Base-by-base conservation (phyloP, 2,329 filamentous ascomycete species). In the Metarhizium anisopliae region DNA sequence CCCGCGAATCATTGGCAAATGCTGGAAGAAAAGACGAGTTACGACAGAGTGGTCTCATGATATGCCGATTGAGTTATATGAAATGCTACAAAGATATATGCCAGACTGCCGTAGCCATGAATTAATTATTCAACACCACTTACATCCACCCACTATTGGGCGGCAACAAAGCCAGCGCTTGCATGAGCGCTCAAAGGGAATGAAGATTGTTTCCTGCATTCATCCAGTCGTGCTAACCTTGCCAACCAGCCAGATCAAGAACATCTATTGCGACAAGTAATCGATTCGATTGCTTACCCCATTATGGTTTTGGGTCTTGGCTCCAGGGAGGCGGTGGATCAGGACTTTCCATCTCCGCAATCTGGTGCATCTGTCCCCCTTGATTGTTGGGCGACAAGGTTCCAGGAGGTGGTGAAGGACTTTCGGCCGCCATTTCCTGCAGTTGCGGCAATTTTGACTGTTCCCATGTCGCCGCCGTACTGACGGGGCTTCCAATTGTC, bases 311-410 rank as follows among this genome's bases (percentile, higher is more conserved):
- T 4, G 25, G 25, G 25, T 25, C 25, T 25, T 25, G 25, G 25
- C 25, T 4, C 25, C 25, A 25, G 25, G 25, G 25, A 25, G 25
- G 25, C 1, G 47, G 56, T 2, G 56, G 54, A 43, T 56, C 56
- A 2, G 54, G 58, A 20, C 58, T 59, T 16, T 58, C 58, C 59
- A 61, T 61, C 54, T 61, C 59, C 1, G 58, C 58, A 18, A 61
- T 43, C 8, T 58, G 57, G 16, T 53, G 40, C 30, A 54, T 50
- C 25, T 45, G 32, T 4, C 29, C 49, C 6, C 42, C 4, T 13
- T 50, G 18, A 14, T 53, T 16, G 25, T 47, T 51, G 10, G 56
- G 32, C 30, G 52, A 45, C 14, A 30, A n/a, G 13, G n/a, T 32
- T 11, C 25, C 50, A 8, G 36, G n/a, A 14, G 50, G 18, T 10